Conservation (phyloP, 2,329 filamentous ascomycete genomes). For the Ceratocystis ficicola region DNA sequence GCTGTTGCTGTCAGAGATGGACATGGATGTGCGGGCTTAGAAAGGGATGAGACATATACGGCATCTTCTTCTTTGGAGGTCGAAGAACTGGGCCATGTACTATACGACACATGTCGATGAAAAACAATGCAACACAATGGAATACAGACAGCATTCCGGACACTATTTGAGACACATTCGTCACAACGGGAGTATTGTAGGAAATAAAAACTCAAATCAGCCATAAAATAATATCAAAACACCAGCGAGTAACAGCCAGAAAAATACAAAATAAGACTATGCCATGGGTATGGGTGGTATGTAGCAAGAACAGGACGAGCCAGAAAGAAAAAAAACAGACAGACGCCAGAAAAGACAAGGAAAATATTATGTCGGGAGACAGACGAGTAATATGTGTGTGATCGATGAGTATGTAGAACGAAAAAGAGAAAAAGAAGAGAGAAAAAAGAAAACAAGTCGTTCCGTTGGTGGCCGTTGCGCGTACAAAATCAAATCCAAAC, state of each 20-base stretch:
- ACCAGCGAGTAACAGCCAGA: not conserved
- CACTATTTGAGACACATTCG: not conserved
- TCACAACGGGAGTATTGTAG: not conserved
- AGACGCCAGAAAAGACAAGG: not conserved
- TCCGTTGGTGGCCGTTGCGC: constrained; percentile 10
- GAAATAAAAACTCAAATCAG: not conserved
- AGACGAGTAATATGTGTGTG: not conserved
- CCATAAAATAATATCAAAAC: not conserved
- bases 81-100: not conserved
- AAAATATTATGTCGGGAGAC: not conserved
- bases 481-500: constrained; percentile 11
- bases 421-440: not conserved
- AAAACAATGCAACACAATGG: not conserved
- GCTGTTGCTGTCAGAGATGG: constrained; percentile 64
- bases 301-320: not conserved
- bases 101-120: not conserved
- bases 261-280: constrained; percentile 1
- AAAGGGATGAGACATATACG: not conserved
- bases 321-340: not conserved
- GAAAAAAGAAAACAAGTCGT: constrained; percentile 16
- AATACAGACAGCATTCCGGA: too few species aligned
- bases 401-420: not conserved
- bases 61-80: not conserved
- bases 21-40: constrained; percentile 41
- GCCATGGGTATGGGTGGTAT: constrained; percentile 8